Evolutionary conservation across 768 basidiomycete genomes (phyloP).

Genomic region (Phaeotremella skinneri): DNA sequence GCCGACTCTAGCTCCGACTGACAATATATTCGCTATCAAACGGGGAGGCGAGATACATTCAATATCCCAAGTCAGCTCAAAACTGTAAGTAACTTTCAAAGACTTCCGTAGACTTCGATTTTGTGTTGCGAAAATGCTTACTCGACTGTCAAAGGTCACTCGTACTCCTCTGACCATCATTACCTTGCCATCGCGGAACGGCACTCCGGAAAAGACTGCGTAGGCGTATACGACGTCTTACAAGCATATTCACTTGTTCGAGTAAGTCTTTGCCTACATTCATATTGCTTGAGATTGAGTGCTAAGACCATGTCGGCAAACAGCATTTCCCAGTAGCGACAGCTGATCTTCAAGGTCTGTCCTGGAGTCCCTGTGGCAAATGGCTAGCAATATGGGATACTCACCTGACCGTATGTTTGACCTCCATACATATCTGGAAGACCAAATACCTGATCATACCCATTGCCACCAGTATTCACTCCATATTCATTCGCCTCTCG

Average conservation of each 20-base stretch:
- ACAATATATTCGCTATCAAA: slow-evolving; percentile 80
- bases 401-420: slow-evolving; percentile 37
- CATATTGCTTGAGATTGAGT: not conserved
- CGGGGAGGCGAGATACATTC: slow-evolving; percentile 75
- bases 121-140: not conserved
- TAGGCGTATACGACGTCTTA: slow-evolving; percentile 72
- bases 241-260: slow-evolving; percentile 35
- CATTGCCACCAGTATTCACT: slow-evolving; percentile 43
- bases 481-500: slow-evolving; percentile 49
- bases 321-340: slow-evolving; percentile 85
- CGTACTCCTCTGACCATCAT: slow-evolving; percentile 62
- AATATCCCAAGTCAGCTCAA: slow-evolving; percentile 77
- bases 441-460: too few species aligned
- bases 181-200: slow-evolving; percentile 84
- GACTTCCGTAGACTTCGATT: not conserved
- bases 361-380: slow-evolving; percentile 51
- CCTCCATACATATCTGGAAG: not conserved
- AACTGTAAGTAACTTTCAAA: slow-evolving; percentile 23
- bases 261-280: slow-evolving; percentile 24
- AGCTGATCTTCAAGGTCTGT: slow-evolving; percentile 51
- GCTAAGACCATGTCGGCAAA: not conserved
- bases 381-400: slow-evolving; percentile 51
- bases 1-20: slow-evolving; percentile 65
- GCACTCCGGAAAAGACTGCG: slow-evolving; percentile 82
- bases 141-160: slow-evolving; percentile 25